Evolutionary conservation across 257 asterid genomes (phyloP).

Genomic region (Solanum lignicaule): DNA sequence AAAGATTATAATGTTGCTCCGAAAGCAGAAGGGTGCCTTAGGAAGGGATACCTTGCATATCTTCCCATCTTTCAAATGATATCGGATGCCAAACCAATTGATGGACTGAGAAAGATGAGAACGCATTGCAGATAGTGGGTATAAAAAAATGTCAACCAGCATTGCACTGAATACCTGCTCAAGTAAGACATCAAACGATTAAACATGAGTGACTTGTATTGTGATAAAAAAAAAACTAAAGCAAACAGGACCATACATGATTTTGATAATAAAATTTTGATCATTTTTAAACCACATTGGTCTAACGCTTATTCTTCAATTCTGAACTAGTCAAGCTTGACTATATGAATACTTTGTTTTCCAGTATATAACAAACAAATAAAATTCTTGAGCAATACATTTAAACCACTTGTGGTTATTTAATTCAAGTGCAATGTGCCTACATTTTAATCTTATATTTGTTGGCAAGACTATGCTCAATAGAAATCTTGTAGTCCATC

Average conservation of each 20-base stretch:
- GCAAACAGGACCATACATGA: background rate
- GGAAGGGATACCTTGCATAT: slow-evolving; percentile 53
- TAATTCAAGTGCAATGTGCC: background rate
- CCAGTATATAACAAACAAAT: background rate
- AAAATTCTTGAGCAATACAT: background rate
- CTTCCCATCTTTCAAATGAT: slow-evolving; percentile 84
- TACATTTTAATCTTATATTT: background rate
- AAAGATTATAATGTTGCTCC: background rate
- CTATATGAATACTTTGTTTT: background rate
- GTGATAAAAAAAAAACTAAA: background rate
- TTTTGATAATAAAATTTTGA: background rate
- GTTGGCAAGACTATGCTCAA: background rate
- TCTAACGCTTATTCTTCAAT: background rate
- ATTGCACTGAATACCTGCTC: slow-evolving; percentile 81
- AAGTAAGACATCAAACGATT: slow-evolving; percentile 9
- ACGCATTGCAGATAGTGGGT: slow-evolving; percentile 81
- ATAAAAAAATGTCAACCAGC: slow-evolving; percentile 87
- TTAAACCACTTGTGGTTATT: background rate
- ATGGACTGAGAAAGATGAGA: slow-evolving; percentile 89
- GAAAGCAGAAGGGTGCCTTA: background rate
- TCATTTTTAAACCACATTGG: background rate
- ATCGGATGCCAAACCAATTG: slow-evolving; percentile 93
- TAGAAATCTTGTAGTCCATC: background rate
- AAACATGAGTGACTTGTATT: background rate
- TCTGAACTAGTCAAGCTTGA: background rate